Evolutionary conservation across 2,329 filamentous ascomycete species (phyloP).

Genomic region (Epichloe elymi): DNA sequence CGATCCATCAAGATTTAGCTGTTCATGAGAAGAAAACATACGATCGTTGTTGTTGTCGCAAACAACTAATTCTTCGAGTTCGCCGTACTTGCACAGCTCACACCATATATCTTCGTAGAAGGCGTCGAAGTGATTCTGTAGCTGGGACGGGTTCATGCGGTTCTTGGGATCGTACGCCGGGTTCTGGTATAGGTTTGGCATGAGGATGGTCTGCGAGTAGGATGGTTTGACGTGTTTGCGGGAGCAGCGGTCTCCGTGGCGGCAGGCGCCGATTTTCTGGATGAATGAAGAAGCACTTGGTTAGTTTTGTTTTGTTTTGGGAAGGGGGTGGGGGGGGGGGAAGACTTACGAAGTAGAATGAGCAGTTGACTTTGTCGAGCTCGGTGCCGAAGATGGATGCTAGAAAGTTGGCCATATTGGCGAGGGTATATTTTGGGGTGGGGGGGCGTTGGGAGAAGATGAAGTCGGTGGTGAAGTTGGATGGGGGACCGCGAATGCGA

Average conservation of each 20-base stretch:
- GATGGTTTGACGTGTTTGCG: slow-evolving; percentile 98
- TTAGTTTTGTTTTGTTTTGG: neutral
- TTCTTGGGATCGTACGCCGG: slow-evolving; percentile 92
- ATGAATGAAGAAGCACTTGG: neutral
- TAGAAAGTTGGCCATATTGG: slow-evolving; percentile 86
- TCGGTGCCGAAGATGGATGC: slow-evolving; percentile 99
- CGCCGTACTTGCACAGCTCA: slow-evolving; percentile 97
- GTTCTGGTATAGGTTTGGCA: slow-evolving; percentile 98
- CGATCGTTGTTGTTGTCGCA: slow-evolving; percentile 99
- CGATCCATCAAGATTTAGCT: fast-evolving
- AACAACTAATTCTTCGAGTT: slow-evolving; percentile 93
- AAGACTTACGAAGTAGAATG: slow-evolving; percentile 60
- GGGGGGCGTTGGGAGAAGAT: neutral
- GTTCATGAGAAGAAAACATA: slow-evolving; percentile 28
- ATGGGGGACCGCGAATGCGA: neutral
- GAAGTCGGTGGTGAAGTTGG: neutral
- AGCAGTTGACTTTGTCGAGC: slow-evolving; percentile 99
- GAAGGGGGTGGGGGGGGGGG: neutral
- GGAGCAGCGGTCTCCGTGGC: slow-evolving; percentile 95
- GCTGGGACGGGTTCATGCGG: slow-evolving; percentile 91
- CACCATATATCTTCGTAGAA: slow-evolving; percentile 99
- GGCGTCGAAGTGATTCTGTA: slow-evolving; percentile 98
- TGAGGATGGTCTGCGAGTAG: slow-evolving; percentile 93
- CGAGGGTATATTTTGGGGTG: neutral
- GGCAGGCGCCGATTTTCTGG: slow-evolving; percentile 91